Base-by-base conservation (phyloP, 352 stramenopile genomes). In the Phytophthora parvispora region DNA sequence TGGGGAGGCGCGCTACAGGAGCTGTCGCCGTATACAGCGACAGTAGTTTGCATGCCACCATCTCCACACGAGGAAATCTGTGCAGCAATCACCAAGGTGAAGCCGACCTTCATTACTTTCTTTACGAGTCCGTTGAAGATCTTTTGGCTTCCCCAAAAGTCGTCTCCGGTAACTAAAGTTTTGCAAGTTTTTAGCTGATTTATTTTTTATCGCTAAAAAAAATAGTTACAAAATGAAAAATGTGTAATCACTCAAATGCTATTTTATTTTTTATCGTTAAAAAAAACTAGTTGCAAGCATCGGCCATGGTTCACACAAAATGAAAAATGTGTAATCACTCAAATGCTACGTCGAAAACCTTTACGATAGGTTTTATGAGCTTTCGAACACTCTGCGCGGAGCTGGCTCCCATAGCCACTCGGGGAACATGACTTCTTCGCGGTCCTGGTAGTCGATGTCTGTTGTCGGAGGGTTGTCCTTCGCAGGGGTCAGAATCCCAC, bases 401-500 rank as follows among this genome's bases (percentile, higher is more conserved):
- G 40, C 54, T 34, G 61, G 52, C 25, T 63, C 52, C 61, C 51
- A 69, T 12, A 69, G 40, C 52, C 52, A 63, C 9, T 36, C 51
- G 25, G 52, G 61, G 32, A 63, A 63, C 61, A 67, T 60, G 13
- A 67, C 61, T 22, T 69, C 25, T 20, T 69, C 61, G 24, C 50
- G 50, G 15, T 29, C 56, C 31, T 57, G 48, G 22, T 40, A 50
- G 36, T 60, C 53, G n/a, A 60, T 27, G 8, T 51, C 24, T 4
- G 15, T 40, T 4, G 15, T 40, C 2, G 32, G n/a, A 40, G 36
- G 22, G 6, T 4, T 49, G 49, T 22, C 20, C 10, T 27, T 48
- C 24, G 32, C 42, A 27, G 32, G 31, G n/a, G 13, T 59, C 32
- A 59, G 24, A 20, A 59, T 15, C 4, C 10, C 45, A 8, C 43